These are phyloP conservation scores for Solanum chaucha DNA, from an alignment of 257 asterid species.

Conservation along the genomic window DNA sequence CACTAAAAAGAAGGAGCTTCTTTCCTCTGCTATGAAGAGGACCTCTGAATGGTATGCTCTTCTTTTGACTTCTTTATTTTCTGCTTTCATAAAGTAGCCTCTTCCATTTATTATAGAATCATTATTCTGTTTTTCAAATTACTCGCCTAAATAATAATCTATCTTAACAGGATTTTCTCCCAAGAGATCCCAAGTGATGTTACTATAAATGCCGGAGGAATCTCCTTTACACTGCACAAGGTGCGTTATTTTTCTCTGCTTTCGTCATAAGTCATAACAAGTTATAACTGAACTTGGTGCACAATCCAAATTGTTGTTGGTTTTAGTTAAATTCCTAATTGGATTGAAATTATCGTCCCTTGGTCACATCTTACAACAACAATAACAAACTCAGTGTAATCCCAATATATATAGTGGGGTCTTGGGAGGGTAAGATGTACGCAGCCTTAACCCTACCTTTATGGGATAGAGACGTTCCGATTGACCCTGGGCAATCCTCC, in stretches of 20 bases:
- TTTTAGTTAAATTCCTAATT: background rate
- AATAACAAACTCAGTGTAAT: background rate
- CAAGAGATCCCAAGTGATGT: conserved; percentile 81
- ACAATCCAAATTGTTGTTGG: background rate
- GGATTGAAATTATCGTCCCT: background rate
- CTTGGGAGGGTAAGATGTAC: background rate
- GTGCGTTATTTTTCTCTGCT: conserved; percentile 9
- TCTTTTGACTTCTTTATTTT: background rate
- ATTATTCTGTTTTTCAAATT: background rate
- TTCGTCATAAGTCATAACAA: background rate
- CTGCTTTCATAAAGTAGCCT: background rate
- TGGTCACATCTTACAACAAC: background rate
- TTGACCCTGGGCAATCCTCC: background rate
- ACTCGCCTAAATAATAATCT: background rate
- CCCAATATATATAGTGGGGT: background rate
- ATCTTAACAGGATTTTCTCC: conserved; percentile 58
- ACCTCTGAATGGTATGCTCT: conserved; percentile 65
- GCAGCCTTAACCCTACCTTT: background rate
- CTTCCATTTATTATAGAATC: background rate
- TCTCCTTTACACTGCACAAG: conserved; percentile 74
- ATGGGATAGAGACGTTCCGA: background rate
- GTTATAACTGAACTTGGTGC: background rate
- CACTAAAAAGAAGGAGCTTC: conserved; percentile 53
- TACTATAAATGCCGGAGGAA: conserved; percentile 49
- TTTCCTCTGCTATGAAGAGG: conserved; percentile 70